Percentiles rank a stretch among this genome's conserved stretches.
Conservation (phyloP, 495 filamentous ascomycete species). For the Wilcoxina mikolae region DNA sequence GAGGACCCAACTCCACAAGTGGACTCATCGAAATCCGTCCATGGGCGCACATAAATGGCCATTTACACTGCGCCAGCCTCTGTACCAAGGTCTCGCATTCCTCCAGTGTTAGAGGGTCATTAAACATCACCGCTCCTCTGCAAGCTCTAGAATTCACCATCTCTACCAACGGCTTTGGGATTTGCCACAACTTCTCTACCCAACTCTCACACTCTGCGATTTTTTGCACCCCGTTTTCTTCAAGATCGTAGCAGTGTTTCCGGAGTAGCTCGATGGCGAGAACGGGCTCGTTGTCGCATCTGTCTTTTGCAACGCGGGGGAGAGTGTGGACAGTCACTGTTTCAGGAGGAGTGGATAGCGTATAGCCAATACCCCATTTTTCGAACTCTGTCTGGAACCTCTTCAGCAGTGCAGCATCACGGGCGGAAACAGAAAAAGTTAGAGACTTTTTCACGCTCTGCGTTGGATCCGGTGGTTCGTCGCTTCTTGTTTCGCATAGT, state of each 20-base stretch:
- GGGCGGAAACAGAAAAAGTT: slow-evolving; percentile 7
- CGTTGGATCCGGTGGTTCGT: background rate
- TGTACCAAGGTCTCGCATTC: slow-evolving; percentile 53
- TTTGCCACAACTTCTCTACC: background rate
- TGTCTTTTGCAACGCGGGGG: slow-evolving; percentile 12
- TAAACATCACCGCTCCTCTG: slow-evolving; percentile 92
- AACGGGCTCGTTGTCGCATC: slow-evolving; percentile 15
- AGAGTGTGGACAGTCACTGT: slow-evolving; percentile 11
- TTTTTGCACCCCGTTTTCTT: background rate
- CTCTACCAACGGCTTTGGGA: slow-evolving; percentile 51
- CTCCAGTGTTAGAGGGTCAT: slow-evolving; percentile 50
- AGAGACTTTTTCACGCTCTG: slow-evolving; percentile 2
- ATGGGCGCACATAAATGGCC: slow-evolving; percentile 91
- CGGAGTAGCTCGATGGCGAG: slow-evolving; percentile 21
- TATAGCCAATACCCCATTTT: background rate
- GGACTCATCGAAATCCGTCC: slow-evolving; percentile 68
- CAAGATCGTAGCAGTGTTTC: slow-evolving; percentile 6
- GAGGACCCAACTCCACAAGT: slow-evolving; percentile 41
- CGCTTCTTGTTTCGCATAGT: slow-evolving; percentile 28
- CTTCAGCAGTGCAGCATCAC: slow-evolving; percentile 26
- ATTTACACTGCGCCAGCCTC: slow-evolving; percentile 50
- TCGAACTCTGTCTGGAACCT: slow-evolving; percentile 26
- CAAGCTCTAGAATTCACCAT: slow-evolving; percentile 83
- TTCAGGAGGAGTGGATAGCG: background rate
- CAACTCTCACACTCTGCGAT: slow-evolving; percentile 35